A percentile compares a stretch with the other conserved stretches of the same genome.
These are phyloP conservation scores for Magnolia kwangsiensis DNA, from an alignment of 164 flowering plant genomes.

Conservation along the genomic window DNA sequence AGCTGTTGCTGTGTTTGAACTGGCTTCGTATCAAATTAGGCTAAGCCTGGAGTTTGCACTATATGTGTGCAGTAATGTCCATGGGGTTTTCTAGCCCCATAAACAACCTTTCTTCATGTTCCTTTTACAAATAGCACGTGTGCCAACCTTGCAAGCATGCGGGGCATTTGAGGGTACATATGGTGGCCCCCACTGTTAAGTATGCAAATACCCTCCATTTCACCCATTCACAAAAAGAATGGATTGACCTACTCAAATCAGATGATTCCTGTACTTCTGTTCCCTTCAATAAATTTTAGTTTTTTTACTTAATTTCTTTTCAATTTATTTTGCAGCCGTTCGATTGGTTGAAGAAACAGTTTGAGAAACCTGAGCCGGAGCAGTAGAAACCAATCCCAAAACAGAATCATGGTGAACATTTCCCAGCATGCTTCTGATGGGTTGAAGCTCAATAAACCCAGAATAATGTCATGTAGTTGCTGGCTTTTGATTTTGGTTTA, in stretches of 20 bases:
- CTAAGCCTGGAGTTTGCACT: neutral
- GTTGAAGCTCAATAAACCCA: neutral
- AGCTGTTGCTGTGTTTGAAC: too few relatives aligned
- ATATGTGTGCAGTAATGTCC: neutral
- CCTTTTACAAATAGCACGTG: too few relatives aligned
- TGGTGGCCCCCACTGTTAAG: neutral
- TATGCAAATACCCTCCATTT: neutral
- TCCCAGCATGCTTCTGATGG: neutral
- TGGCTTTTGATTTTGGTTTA: neutral
- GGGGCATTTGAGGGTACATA: neutral
- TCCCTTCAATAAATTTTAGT: neutral
- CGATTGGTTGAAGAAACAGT: constrained; percentile 12
- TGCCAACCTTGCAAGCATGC: neutral
- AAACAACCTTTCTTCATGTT: too few relatives aligned
- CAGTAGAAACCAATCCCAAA: neutral
- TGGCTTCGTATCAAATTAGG: neutral
- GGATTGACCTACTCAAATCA: neutral
- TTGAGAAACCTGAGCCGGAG: constrained; percentile 9
- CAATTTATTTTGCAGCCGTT: constrained; percentile 11
- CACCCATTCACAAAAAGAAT: neutral
- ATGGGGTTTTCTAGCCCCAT: too few relatives aligned
- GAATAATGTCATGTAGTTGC: neutral
- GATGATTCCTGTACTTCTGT: neutral
- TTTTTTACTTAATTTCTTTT: neutral
- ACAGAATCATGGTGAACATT: neutral